Evolutionary conservation across 2,329 filamentous ascomycete genomes (phyloP), one percentile per base, ranked within the genome.

Genomic region (Aspergillus tamarii): DNA sequence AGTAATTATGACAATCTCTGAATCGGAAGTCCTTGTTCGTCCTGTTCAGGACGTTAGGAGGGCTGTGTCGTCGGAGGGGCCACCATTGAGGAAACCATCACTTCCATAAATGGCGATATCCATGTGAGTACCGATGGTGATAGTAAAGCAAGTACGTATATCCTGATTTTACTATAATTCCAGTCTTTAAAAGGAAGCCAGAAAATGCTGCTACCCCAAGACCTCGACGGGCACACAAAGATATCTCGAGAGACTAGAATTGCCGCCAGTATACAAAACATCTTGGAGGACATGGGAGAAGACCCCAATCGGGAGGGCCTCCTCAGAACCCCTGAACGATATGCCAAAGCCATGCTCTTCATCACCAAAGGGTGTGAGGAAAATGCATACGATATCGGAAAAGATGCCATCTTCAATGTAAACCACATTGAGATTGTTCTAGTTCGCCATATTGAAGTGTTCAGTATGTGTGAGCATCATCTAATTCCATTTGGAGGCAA

Each of bases 331-430:
- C 94, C 94, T 0, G 87, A 90, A 72, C 87, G 94, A 63, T 97
- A 97, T 76, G 94, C 94, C 43, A 93, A 95, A 78, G 94, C 94
- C 14, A 88, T 98, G 85, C 86, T 97, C 66, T 94, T 90, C 82
- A 92, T 97, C 78, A 97, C 94, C 3, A 92, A 94, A 77, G 94
- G 94, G 55, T 97, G 97, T 77, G 91, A 96, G 80, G 88, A 95
- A 80, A 96, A 96, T 73, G 86, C 96, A 59, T 84, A 87, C 63
- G 91, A 95, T 75, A 90, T 97, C 68, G 91, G 97, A 64, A 97
- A 97, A 75, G 86, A 89, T 63, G 94, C 94, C 23, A 90, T 97
- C 57, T 97, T 97, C 79, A 89, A 96, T 72, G 94, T 97, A 77
- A 91, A 93, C 66, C 93, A 97, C 75, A 93, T 95, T 73, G 94